Evolutionary conservation across 441 rosid genomes (phyloP).

Genomic region (Biscutella laevigata): DNA sequence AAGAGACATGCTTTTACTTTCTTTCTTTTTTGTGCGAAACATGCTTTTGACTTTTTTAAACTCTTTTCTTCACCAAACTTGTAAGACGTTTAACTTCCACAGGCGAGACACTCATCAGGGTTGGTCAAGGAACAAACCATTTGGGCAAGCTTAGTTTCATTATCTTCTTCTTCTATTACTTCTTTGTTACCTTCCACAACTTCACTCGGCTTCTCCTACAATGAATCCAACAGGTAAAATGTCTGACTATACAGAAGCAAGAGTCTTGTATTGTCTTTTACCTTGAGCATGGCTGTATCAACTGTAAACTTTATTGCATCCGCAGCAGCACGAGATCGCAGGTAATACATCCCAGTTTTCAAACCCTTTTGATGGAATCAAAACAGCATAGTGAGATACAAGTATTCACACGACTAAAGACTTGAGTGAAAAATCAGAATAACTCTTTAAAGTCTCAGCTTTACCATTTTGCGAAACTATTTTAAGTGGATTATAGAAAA

Average conservation of each 20-base stretch:
- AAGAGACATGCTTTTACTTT: no score
- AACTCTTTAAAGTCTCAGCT: not conserved
- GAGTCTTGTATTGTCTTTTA: slow-evolving; percentile 8
- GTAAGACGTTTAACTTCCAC: slow-evolving; percentile 53
- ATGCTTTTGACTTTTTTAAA: not conserved
- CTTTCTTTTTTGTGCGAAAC: no score
- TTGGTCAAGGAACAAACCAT: slow-evolving; percentile 81
- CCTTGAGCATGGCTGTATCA: slow-evolving; percentile 55
- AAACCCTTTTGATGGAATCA: slow-evolving; percentile 39
- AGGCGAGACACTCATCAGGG: slow-evolving; percentile 74
- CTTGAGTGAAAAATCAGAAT: not conserved
- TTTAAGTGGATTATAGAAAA: not conserved
- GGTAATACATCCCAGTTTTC: slow-evolving; percentile 86
- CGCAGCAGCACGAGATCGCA: slow-evolving; percentile 77
- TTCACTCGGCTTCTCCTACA: slow-evolving; percentile 38
- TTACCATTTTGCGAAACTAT: no score
- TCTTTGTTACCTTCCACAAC: slow-evolving; percentile 12
- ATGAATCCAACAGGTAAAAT: not conserved
- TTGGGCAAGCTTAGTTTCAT: slow-evolving; percentile 57
- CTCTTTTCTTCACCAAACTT: not conserved
- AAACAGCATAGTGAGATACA: not conserved
- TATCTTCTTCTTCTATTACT: slow-evolving; percentile 27
- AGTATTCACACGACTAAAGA: not conserved
- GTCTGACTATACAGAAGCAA: not conserved
- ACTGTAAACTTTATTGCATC: slow-evolving; percentile 94